Evolutionary conservation across 176 grass and related monocot species (phyloP).

Genomic region (Phoenix dactylifera): DNA sequence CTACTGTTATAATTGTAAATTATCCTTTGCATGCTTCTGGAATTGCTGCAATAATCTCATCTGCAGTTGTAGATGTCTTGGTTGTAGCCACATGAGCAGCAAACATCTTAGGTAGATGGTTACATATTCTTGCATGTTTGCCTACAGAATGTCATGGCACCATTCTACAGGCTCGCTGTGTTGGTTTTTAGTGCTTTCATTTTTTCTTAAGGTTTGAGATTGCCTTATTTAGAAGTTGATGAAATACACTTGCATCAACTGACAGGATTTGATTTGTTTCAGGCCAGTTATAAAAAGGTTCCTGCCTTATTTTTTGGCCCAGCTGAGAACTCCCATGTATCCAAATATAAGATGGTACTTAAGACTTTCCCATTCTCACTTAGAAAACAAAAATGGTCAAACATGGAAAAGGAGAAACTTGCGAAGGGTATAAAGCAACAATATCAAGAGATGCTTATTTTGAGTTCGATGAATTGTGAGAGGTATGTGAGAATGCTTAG

Average conservation of each 20-base stretch:
- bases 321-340: slow-evolving; percentile 50
- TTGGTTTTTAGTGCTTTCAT: too few species aligned
- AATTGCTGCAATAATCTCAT: too few species aligned
- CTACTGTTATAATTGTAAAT: too few species aligned
- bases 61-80: too few species aligned
- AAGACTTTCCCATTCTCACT: slow-evolving; percentile 62
- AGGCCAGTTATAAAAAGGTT: not conserved
- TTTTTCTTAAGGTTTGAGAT: not conserved
- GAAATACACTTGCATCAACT: not conserved
- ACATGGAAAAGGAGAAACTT: slow-evolving; percentile 66
- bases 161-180: too few species aligned
- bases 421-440: slow-evolving; percentile 91
- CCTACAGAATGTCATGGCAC: too few species aligned
- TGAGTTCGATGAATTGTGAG: slow-evolving; percentile 54
- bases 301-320: slow-evolving; percentile 64
- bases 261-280: not conserved
- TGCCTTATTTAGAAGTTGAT: too few species aligned
- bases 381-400: slow-evolving; percentile 61
- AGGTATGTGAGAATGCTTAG: slow-evolving; percentile 32
- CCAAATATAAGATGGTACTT: slow-evolving; percentile 52
- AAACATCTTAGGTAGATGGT: too few species aligned
- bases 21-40: too few species aligned
- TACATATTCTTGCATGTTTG: too few species aligned
- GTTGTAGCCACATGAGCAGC: too few species aligned
- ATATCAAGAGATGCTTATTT: slow-evolving; percentile 79